phyloP scores from a whole-genome alignment of 129 eudicot genomes.

The Flaveria brownii region DNA sequence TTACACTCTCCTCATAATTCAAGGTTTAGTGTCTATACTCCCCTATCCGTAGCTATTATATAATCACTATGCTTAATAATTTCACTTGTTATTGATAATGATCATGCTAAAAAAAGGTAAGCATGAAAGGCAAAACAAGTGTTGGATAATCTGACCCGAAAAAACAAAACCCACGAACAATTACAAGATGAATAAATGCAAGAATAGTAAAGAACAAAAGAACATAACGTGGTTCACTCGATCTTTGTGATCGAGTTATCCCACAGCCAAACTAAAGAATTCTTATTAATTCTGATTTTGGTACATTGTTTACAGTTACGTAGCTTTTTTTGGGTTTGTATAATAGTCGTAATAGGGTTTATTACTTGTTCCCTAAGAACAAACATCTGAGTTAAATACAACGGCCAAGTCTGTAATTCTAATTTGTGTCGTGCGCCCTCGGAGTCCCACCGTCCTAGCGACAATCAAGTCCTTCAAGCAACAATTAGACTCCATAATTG shows the following conservation, averaged over 20 bases:
- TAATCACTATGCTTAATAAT: not conserved
- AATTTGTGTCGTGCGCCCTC: not conserved
- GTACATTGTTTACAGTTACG: not conserved
- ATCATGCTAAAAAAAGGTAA: slow-evolving; percentile 5
- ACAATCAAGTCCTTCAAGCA: not conserved
- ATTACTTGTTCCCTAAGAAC: not conserved
- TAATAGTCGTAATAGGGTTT: not conserved
- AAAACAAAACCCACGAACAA: not conserved
- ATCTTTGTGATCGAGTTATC: not conserved
- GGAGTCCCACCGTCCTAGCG: not conserved
- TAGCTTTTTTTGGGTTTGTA: not conserved
- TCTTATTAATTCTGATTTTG: not conserved
- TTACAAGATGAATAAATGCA: not conserved
- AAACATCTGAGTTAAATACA: not conserved
- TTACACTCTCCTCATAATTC: slow-evolving; percentile 31
- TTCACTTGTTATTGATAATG: slow-evolving; percentile 15
- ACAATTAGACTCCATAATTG: not conserved
- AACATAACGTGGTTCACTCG: not conserved
- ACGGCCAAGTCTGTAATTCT: not conserved
- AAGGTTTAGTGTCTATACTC: slow-evolving; percentile 42
- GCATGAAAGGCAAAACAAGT: not conserved
- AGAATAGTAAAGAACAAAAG: not conserved
- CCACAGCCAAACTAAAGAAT: not conserved
- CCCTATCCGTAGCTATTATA: not conserved
- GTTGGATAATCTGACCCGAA: not conserved